Conservation (phyloP, 179 eudicot species). For the Spinacia oleracea region DNA sequence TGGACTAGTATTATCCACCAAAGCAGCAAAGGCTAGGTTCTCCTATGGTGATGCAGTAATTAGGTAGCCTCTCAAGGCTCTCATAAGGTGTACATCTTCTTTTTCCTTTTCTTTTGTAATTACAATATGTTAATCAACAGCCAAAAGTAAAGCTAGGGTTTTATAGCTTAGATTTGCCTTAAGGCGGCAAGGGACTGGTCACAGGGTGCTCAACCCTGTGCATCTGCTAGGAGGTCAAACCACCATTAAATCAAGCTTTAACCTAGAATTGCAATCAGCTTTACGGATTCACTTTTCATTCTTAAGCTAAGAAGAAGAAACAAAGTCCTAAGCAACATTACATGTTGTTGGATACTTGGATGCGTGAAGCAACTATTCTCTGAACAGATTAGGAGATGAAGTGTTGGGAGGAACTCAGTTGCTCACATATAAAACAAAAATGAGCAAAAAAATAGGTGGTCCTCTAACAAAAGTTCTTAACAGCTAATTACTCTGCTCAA, state of each 20-base stretch:
- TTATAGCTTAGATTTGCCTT: neutral
- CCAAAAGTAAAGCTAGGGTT: neutral
- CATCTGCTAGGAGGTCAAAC: neutral
- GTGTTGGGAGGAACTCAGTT: neutral
- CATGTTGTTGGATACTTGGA: too few relatives aligned
- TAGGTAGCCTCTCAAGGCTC: neutral
- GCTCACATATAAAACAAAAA: neutral
- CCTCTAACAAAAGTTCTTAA: neutral
- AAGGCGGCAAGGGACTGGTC: neutral
- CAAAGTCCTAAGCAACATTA: neutral
- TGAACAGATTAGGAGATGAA: neutral
- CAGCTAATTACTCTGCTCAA: neutral
- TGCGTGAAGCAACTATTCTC: neutral
- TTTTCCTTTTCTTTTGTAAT: too few relatives aligned
- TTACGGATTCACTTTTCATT: neutral
- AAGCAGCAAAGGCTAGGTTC: neutral
- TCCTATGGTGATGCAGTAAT: neutral
- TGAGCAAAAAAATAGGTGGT: neutral
- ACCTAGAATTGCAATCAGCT: neutral
- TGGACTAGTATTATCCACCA: neutral
- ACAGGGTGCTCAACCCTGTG: neutral
- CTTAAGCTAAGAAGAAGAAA: neutral
- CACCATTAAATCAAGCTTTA: neutral
- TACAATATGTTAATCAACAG: too few relatives aligned
- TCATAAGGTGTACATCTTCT: too few relatives aligned